Evolutionary conservation across 2,329 filamentous ascomycete species (phyloP).

Genomic region (Stagonosporopsis tanaceti): DNA sequence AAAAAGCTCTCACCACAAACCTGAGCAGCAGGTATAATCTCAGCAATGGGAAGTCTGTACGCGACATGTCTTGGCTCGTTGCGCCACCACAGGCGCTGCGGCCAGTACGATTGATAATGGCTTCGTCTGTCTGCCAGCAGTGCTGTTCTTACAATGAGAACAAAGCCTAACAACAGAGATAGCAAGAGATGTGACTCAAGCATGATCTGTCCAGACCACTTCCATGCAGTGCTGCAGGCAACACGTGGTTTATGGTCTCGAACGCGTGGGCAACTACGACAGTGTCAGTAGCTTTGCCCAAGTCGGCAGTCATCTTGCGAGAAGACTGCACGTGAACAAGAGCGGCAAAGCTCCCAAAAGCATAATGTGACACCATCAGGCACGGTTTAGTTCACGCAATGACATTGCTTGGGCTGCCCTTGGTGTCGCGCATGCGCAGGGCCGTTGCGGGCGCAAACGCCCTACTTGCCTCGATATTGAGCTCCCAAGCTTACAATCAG

Average conservation of each 20-base stretch:
- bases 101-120: background rate
- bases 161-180: slow-evolving; percentile 29
- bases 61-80: background rate
- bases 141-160: slow-evolving; percentile 31
- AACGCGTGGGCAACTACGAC: slow-evolving; percentile 31
- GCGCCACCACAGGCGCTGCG: slow-evolving; percentile 2
- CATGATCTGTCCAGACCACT: slow-evolving; percentile 18
- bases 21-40: background rate
- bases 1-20: background rate
- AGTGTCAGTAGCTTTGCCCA: slow-evolving; percentile 35
- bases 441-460: slow-evolving; percentile 10
- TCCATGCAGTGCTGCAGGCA: slow-evolving; percentile 11
- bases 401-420: slow-evolving; percentile 9
- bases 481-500: slow-evolving; percentile 35
- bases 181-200: too few relatives aligned
- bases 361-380: slow-evolving; percentile 33
- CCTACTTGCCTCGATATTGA: slow-evolving; percentile 38
- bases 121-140: slow-evolving; percentile 28
- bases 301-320: slow-evolving; percentile 28
- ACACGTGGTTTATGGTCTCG: slow-evolving; percentile 29
- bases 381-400: slow-evolving; percentile 21
- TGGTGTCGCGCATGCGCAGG: too few relatives aligned
- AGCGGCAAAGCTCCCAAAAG: slow-evolving; percentile 27
- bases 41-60: background rate
- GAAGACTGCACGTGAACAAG: slow-evolving; percentile 25